These are phyloP conservation scores for Talaromyces atroroseus DNA, from an alignment of 2,329 filamentous ascomycete species.

Conservation along the genomic window DNA sequence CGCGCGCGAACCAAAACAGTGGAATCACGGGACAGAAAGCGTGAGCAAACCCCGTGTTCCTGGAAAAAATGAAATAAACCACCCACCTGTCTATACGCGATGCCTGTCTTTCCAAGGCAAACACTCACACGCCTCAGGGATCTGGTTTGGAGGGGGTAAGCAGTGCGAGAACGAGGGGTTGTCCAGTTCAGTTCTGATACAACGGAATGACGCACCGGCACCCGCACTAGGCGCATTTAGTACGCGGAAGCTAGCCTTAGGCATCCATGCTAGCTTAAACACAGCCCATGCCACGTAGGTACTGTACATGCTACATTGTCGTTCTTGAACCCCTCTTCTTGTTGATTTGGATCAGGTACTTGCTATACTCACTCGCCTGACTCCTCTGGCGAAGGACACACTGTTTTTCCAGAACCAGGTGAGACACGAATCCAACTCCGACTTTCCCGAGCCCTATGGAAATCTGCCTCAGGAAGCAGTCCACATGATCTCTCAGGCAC, in stretches of 20 bases:
- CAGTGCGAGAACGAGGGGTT: background rate
- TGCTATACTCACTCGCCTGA: background rate
- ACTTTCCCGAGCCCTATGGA: background rate
- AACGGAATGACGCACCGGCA: conserved; percentile 2
- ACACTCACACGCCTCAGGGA: background rate
- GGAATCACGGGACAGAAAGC: background rate
- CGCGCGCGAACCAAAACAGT: background rate
- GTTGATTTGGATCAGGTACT: background rate
- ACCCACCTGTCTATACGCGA: background rate
- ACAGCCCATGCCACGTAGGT: too few relatives aligned
- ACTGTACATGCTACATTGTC: too few relatives aligned
- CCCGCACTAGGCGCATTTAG: background rate
- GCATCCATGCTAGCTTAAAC: background rate
- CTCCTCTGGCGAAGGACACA: background rate
- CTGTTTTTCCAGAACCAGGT: background rate
- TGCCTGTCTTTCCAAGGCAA: background rate
- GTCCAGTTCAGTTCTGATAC: background rate
- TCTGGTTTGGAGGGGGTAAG: conserved; percentile 20
- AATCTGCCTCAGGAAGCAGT: too few relatives aligned
- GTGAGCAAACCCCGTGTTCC: conserved; percentile 15
- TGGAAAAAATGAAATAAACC: background rate
- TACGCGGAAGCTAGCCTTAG: background rate
- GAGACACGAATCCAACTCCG: background rate
- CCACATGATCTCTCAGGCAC: background rate
- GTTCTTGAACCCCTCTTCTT: background rate